These are phyloP conservation scores for Cryphonectria nitschkei DNA, from an alignment of 2,329 filamentous ascomycete species.

Conservation along the genomic window DNA sequence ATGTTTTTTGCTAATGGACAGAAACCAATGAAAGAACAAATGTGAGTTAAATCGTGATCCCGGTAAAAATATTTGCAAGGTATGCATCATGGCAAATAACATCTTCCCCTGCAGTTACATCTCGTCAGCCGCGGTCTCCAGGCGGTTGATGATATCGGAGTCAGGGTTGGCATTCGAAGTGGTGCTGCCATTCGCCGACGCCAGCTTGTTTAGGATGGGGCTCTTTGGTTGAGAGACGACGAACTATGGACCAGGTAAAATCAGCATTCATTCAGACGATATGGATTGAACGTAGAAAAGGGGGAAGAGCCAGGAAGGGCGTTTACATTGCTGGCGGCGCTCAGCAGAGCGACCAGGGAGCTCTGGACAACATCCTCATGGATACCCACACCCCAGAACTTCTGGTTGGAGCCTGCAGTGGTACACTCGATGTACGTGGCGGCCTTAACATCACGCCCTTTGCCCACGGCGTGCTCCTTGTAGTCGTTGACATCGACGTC, in stretches of 20 bases:
- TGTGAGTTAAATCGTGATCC: not conserved
- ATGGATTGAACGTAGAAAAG: not conserved
- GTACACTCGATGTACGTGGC: constrained; percentile 94
- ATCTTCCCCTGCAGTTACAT: constrained; percentile 18
- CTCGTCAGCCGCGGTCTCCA: constrained; percentile 39
- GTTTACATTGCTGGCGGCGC: constrained; percentile 84
- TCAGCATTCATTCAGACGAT: not conserved
- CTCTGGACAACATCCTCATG: constrained; percentile 92
- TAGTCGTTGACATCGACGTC: constrained; percentile 92
- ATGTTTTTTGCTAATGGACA: not conserved
- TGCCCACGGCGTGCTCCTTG: constrained; percentile 92
- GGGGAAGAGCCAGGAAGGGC: not conserved
- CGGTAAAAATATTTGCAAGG: not conserved
- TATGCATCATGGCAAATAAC: not conserved
- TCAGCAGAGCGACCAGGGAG: constrained; percentile 82
- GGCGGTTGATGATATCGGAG: constrained; percentile 37
- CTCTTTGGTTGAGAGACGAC: constrained; percentile 71
- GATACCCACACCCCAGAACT: constrained; percentile 89
- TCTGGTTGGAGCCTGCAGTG: constrained; percentile 65
- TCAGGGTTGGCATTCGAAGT: constrained; percentile 32
- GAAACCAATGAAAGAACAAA: not conserved
- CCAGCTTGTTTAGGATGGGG: constrained; percentile 53
- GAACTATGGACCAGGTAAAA: constrained; percentile 59
- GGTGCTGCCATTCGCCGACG: constrained; percentile 27
- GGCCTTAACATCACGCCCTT: constrained; percentile 83